These are phyloP conservation scores for Suhomyces panamericanus DNA, from an alignment of 1,139 yeast genomes.

Conservation along the genomic window DNA sequence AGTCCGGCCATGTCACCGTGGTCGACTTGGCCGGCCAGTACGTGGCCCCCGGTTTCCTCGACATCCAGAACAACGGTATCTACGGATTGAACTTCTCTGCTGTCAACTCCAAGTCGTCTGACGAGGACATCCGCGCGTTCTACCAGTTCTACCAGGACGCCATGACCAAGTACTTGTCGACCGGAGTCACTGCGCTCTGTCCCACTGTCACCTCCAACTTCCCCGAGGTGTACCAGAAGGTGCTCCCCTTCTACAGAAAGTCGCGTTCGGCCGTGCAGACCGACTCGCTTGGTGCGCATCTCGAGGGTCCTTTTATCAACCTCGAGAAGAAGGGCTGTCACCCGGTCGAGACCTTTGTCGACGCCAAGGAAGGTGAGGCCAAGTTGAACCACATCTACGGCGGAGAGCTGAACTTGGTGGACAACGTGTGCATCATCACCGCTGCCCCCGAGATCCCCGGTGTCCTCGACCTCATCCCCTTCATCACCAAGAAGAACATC, in stretches of 20 bases:
- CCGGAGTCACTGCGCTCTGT: conserved; percentile 62
- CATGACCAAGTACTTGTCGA: conserved; percentile 48
- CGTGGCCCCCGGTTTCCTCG: conserved; percentile 61
- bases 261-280: conserved; percentile 38
- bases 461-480: conserved; percentile 49
- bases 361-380: conserved; percentile 41
- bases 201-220: conserved; percentile 62
- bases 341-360: conserved; percentile 55
- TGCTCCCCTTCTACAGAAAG: conserved; percentile 47
- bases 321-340: conserved; percentile 62
- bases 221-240: conserved; percentile 52
- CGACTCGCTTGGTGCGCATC: conserved; percentile 63
- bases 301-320: conserved; percentile 64
- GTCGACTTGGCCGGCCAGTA: conserved; percentile 52
- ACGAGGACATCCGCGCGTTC: conserved; percentile 34
- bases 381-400: conserved; percentile 50
- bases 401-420: conserved; percentile 36
- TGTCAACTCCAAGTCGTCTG: conserved; percentile 35
- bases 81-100: conserved; percentile 59
- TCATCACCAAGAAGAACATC: conserved; percentile 34
- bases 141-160: conserved; percentile 41
- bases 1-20: conserved; percentile 22
- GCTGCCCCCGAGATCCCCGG: conserved; percentile 66
- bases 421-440: conserved; percentile 53
- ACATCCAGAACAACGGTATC: conserved; percentile 63